phyloP scores from a whole-genome alignment of 2,329 filamentous ascomycete species.

The Phoma sp. region DNA sequence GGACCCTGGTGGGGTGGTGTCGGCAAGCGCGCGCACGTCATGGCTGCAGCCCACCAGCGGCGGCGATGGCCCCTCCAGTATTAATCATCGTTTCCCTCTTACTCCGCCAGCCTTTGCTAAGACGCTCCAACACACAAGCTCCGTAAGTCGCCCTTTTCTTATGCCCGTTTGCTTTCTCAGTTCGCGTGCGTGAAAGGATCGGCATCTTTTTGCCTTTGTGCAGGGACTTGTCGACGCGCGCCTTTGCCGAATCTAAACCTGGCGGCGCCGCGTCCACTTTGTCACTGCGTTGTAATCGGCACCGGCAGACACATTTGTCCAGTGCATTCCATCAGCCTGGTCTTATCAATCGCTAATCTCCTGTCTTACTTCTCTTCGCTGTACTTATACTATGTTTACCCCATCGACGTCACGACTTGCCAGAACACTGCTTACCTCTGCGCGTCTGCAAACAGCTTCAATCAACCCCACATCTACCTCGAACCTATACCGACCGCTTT shows the following conservation, averaged over 20 bases:
- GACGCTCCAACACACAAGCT: constrained; percentile 19
- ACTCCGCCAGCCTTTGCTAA: constrained; percentile 21
- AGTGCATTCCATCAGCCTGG: constrained; percentile 42
- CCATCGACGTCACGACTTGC: constrained; percentile 42
- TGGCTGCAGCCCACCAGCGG: constrained; percentile 24
- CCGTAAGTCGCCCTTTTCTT: constrained; percentile 34
- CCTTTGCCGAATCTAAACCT: constrained; percentile 35
- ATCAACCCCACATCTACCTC: constrained; percentile 33
- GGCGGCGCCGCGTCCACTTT: constrained; percentile 15
- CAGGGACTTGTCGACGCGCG: constrained; percentile 30
- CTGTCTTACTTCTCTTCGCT: constrained; percentile 27
- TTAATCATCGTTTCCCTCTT: constrained; percentile 12
- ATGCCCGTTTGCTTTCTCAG: constrained; percentile 4
- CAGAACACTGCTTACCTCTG: constrained; percentile 52
- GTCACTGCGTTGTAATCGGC: constrained; percentile 38
- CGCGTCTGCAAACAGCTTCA: constrained; percentile 45
- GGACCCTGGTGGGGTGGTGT: constrained; percentile 21
- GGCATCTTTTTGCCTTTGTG: constrained; percentile 23
- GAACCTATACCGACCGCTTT: constrained; percentile 42
- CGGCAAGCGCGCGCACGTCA: constrained; percentile 29
- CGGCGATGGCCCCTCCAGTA: constrained; percentile 10
- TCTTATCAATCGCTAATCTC: constrained; percentile 44
- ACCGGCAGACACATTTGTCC: constrained; percentile 25
- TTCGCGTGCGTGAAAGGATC: constrained; percentile 5
- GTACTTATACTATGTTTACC: constrained; percentile 50